phyloP scores from a whole-genome alignment of 2,329 filamentous ascomycete species.

The Calonectria leucothoes region DNA sequence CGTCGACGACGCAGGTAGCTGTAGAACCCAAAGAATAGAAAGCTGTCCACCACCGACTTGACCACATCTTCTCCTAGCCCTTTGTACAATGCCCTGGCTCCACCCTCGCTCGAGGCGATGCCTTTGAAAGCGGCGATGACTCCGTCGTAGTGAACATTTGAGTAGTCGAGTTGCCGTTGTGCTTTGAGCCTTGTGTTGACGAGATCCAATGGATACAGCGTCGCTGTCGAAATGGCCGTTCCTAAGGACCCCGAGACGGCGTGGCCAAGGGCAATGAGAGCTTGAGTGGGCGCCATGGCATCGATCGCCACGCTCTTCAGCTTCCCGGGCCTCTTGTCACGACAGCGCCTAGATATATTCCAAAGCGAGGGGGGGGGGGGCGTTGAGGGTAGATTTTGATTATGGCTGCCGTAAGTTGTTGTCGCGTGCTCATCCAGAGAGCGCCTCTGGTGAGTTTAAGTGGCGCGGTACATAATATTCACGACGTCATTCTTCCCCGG shows the following conservation, averaged over 20 bases:
- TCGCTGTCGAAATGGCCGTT: constrained; percentile 81
- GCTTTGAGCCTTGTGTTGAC: constrained; percentile 86
- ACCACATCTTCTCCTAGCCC: constrained; percentile 72
- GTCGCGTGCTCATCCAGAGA: neutral
- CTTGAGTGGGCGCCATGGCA: constrained; percentile 47
- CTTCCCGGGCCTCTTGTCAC: neutral
- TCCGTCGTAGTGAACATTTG: constrained; percentile 66
- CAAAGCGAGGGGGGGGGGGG: neutral
- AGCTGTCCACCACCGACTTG: constrained; percentile 79
- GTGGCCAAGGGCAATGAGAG: constrained; percentile 82
- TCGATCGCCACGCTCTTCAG: neutral
- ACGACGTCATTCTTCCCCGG: constrained; percentile 15
- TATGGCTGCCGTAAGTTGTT: neutral
- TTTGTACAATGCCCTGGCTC: constrained; percentile 75
- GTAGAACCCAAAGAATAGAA: constrained; percentile 89
- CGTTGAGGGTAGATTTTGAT: neutral
- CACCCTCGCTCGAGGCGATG: constrained; percentile 80
- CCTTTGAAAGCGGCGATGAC: constrained; percentile 76
- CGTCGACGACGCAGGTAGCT: constrained; percentile 59
- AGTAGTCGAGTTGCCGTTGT: constrained; percentile 69
- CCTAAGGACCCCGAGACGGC: constrained; percentile 83
- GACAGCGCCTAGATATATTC: neutral
- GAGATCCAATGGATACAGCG: constrained; percentile 84
- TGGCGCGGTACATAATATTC: neutral
- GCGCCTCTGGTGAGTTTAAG: neutral